Conservation (phyloP, 148 eudicot genomes). For the Selenicereus undatus region DNA sequence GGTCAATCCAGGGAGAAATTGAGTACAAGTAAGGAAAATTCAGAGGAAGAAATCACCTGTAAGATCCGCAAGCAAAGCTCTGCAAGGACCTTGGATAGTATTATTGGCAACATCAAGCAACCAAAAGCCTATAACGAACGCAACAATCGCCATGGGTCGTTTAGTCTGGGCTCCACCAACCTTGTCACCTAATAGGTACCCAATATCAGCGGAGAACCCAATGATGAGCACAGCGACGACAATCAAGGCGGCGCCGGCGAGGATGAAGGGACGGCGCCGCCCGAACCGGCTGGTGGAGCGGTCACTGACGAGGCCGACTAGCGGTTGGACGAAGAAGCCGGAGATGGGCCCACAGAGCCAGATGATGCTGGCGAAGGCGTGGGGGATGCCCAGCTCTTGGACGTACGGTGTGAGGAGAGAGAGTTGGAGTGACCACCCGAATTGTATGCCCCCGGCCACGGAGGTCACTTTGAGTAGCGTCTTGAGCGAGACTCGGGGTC, state of each 20-base stretch:
- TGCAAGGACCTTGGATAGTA: conserved; percentile 70
- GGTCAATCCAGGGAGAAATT: background rate
- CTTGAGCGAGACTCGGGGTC: conserved; percentile 31
- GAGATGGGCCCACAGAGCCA: conserved; percentile 96
- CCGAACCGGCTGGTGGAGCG: conserved; percentile 58
- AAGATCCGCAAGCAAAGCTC: conserved; percentile 75
- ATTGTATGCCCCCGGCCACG: conserved; percentile 87
- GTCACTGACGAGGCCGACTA: conserved; percentile 82
- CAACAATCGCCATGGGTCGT: conserved; percentile 50
- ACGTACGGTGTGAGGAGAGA: conserved; percentile 87
- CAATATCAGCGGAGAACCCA: conserved; percentile 81
- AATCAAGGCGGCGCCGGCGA: conserved; percentile 49
- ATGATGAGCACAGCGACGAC: conserved; percentile 51
- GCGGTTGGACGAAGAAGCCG: conserved; percentile 84
- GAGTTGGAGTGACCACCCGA: conserved; percentile 96
- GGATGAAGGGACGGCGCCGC: conserved; percentile 73
- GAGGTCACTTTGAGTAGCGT: conserved; percentile 67
- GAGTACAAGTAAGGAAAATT: background rate
- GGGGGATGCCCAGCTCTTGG: conserved; percentile 93
- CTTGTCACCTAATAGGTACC: conserved; percentile 43
- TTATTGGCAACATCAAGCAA: conserved; percentile 73
- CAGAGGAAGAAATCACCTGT: conserved; percentile 19
- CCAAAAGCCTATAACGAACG: conserved; percentile 65
- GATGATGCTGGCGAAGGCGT: conserved; percentile 79
- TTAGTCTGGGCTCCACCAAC: conserved; percentile 9